These are phyloP conservation scores for Medicago lupulina DNA, from an alignment of 306 rosid species.

Conservation along the genomic window DNA sequence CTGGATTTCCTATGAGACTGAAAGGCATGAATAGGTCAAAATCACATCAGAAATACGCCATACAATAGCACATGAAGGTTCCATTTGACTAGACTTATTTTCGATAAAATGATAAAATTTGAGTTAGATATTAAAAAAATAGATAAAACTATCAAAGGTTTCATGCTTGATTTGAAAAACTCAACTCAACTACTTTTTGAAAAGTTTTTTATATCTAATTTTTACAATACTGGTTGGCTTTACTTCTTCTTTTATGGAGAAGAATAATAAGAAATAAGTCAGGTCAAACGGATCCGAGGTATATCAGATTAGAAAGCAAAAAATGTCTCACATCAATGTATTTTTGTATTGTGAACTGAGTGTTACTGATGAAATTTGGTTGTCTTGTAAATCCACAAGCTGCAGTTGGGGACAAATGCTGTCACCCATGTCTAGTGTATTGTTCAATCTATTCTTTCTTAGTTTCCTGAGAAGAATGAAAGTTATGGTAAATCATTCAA, in stretches of 20 bases:
- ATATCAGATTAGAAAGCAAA: conserved; percentile 12
- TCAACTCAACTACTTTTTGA: too few relatives aligned
- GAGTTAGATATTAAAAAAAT: not conserved
- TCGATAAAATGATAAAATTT: not conserved
- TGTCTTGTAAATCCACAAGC: conserved; percentile 85
- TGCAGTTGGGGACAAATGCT: conserved; percentile 64
- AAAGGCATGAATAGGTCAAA: conserved; percentile 31
- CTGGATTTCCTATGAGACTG: conserved; percentile 90
- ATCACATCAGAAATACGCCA: conserved; percentile 36
- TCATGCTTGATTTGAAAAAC: too few relatives aligned
- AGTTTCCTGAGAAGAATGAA: conserved; percentile 64
- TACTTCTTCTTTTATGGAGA: not conserved
- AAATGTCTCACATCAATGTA: conserved; percentile 66
- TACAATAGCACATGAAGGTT: not conserved
- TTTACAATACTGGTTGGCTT: not conserved
- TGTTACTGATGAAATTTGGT: conserved; percentile 62
- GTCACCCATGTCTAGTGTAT: conserved; percentile 71
- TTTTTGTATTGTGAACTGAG: conserved; percentile 58
- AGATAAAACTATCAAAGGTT: too few relatives aligned
- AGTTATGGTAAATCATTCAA: conserved; percentile 18
- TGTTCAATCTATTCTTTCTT: conserved; percentile 65
- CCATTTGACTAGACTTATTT: not conserved
- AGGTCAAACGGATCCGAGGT: not conserved
- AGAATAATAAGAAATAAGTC: not conserved
- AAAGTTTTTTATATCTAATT: not conserved